These are phyloP conservation scores for Phytomonas sp. DNA, from an alignment of 208 protist species.

Conservation along the genomic window DNA sequence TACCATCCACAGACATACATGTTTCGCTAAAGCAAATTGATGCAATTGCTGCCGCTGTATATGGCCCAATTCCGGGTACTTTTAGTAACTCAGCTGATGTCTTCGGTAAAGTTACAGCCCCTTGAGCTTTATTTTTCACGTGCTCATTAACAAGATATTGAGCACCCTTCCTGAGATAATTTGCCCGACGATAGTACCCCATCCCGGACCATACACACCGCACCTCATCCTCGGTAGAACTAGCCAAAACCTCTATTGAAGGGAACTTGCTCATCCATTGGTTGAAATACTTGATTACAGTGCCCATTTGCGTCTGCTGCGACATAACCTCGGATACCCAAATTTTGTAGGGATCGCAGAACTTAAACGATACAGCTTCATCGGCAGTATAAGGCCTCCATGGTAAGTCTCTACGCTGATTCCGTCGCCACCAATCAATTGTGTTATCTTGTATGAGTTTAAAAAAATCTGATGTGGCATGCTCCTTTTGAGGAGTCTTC, in stretches of 20 bases:
- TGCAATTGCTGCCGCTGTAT: slow-evolving; percentile 90
- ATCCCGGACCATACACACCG: slow-evolving; percentile 85
- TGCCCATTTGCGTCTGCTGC: slow-evolving; percentile 91
- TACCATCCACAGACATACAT: slow-evolving; percentile 85
- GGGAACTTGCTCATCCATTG: slow-evolving; percentile 88
- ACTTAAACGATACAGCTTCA: not conserved
- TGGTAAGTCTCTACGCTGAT: slow-evolving; percentile 28
- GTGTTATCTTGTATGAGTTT: slow-evolving; percentile 20
- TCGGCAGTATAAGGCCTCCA: slow-evolving; percentile 16
- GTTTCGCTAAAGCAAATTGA: slow-evolving; percentile 81
- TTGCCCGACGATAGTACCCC: slow-evolving; percentile 91
- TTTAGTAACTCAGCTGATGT: slow-evolving; percentile 39
- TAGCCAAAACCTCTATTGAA: slow-evolving; percentile 61
- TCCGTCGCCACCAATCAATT: slow-evolving; percentile 24
- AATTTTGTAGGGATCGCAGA: slow-evolving; percentile 73
- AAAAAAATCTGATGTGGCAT: slow-evolving; percentile 17
- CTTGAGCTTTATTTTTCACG: not conserved
- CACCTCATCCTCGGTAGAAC: slow-evolving; percentile 79
- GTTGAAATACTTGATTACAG: slow-evolving; percentile 85
- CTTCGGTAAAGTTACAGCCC: slow-evolving; percentile 26
- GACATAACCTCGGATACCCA: slow-evolving; percentile 95
- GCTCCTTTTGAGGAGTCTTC: slow-evolving; percentile 11
- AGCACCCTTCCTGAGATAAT: slow-evolving; percentile 77
- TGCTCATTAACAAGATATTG: slow-evolving; percentile 46
- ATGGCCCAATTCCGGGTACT: slow-evolving; percentile 88